Conservation (phyloP, 305 asterid species). For the Plantago rigida region DNA sequence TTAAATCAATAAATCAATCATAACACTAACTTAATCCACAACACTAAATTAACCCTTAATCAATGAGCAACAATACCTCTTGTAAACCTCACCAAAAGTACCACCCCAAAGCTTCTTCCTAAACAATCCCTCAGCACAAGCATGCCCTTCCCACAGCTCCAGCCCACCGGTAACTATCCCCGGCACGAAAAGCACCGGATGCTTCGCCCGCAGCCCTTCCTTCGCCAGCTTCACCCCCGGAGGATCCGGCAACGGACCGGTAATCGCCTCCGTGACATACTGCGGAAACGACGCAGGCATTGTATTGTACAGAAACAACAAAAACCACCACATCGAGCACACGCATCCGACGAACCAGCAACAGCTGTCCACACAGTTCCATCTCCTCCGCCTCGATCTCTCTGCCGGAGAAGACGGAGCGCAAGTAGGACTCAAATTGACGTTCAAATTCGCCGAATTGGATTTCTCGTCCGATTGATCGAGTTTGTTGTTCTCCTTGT, state of each 20-base stretch:
- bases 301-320: constrained; percentile 55
- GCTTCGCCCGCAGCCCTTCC: constrained; percentile 65
- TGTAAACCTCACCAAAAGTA: constrained; percentile 75
- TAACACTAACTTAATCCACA: too few species aligned
- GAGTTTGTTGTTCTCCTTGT: constrained; percentile 16
- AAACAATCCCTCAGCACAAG: constrained; percentile 85
- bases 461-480: constrained; percentile 22
- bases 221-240: constrained; percentile 74
- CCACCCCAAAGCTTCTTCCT: constrained; percentile 94
- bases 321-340: constrained; percentile 73
- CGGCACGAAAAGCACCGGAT: constrained; percentile 84
- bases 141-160: constrained; percentile 85
- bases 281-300: constrained; percentile 79
- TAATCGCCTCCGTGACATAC: constrained; percentile 69
- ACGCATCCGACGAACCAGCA: constrained; percentile 74
- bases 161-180: constrained; percentile 93
- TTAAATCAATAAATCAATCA: too few species aligned
- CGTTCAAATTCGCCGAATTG: constrained; percentile 14
- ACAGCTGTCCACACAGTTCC: constrained; percentile 61
- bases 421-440: constrained; percentile 19
- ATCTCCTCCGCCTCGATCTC: constrained; percentile 27
- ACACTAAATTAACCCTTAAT: too few species aligned
- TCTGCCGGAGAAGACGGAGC: neutral
- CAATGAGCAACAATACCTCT: constrained; percentile 40
- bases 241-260: constrained; percentile 73